Conservation (phyloP, 495 filamentous ascomycete species). For the Penicillium turbatum region DNA sequence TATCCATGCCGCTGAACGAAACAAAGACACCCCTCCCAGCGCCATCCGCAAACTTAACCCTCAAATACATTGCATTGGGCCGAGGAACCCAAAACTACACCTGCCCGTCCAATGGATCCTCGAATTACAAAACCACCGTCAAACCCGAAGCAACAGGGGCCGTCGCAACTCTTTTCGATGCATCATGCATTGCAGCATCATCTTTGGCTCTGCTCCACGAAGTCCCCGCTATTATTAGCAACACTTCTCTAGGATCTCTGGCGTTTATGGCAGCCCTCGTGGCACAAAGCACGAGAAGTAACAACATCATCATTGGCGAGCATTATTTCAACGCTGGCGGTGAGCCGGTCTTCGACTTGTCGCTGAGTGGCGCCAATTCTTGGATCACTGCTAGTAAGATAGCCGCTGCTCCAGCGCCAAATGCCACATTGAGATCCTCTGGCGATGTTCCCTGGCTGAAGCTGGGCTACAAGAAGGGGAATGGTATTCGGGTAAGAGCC, state of each 20-base stretch:
- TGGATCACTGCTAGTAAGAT: slow-evolving; percentile 43
- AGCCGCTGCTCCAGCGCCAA: slow-evolving; percentile 48
- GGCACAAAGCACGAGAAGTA: slow-evolving; percentile 27
- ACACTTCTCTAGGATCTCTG: slow-evolving; percentile 39
- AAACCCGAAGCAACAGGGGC: slow-evolving; percentile 51
- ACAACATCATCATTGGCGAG: slow-evolving; percentile 47
- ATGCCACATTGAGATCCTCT: slow-evolving; percentile 39
- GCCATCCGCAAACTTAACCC: slow-evolving; percentile 41
- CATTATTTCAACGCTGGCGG: slow-evolving; percentile 59
- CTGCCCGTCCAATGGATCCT: slow-evolving; percentile 39
- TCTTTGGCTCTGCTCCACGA: slow-evolving; percentile 22
- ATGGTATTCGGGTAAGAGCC: slow-evolving; percentile 38
- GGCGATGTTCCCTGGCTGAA: slow-evolving; percentile 61
- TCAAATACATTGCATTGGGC: slow-evolving; percentile 63
- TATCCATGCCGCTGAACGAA: slow-evolving; percentile 18
- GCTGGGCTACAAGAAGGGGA: slow-evolving; percentile 43
- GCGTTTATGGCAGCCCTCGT: slow-evolving; percentile 25
- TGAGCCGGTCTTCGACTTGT: slow-evolving; percentile 58
- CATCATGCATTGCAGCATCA: slow-evolving; percentile 43
- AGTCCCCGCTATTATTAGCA: slow-evolving; percentile 34
- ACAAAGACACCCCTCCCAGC: slow-evolving; percentile 35
- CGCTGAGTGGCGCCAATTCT: slow-evolving; percentile 31
- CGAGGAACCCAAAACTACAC: slow-evolving; percentile 79
- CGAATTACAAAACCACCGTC: slow-evolving; percentile 12
- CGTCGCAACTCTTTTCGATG: slow-evolving; percentile 63